Conservation (phyloP, 768 basidiomycete species). For the Auriscalpium microsporum region DNA sequence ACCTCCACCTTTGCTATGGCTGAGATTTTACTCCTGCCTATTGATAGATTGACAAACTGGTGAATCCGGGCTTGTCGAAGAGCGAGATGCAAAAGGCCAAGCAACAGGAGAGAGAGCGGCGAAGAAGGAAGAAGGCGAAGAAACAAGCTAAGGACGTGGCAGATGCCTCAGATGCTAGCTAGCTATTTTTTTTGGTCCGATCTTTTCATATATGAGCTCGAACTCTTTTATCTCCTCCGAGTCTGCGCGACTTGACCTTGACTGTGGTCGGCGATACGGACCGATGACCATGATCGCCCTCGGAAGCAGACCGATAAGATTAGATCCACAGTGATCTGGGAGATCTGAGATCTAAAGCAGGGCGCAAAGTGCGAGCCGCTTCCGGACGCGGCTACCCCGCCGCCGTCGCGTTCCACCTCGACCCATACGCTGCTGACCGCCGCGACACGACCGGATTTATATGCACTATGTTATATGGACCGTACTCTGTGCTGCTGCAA, state of each 20-base stretch:
- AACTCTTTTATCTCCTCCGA: too few relatives aligned
- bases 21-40: neutral
- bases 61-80: slow-evolving; percentile 46
- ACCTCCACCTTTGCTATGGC: neutral
- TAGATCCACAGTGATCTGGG: neutral
- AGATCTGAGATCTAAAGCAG: slow-evolving; percentile 27
- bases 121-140: slow-evolving; percentile 24
- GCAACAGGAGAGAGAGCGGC: slow-evolving; percentile 29
- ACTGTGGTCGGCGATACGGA: too few relatives aligned
- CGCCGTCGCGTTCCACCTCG: too few relatives aligned
- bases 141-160: slow-evolving; percentile 15
- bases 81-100: slow-evolving; percentile 28
- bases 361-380: slow-evolving; percentile 34
- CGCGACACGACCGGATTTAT: too few relatives aligned
- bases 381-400: slow-evolving; percentile 18
- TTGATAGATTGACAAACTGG: slow-evolving; percentile 55
- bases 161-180: neutral
- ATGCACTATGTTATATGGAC: too few relatives aligned
- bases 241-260: too few relatives aligned
- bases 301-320: neutral
- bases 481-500: too few relatives aligned
- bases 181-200: too few relatives aligned
- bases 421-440: too few relatives aligned
- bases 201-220: too few relatives aligned
- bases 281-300: neutral